Conservation (phyloP, 352 stramenopile species). For the Globisporangium recalcitrans region DNA sequence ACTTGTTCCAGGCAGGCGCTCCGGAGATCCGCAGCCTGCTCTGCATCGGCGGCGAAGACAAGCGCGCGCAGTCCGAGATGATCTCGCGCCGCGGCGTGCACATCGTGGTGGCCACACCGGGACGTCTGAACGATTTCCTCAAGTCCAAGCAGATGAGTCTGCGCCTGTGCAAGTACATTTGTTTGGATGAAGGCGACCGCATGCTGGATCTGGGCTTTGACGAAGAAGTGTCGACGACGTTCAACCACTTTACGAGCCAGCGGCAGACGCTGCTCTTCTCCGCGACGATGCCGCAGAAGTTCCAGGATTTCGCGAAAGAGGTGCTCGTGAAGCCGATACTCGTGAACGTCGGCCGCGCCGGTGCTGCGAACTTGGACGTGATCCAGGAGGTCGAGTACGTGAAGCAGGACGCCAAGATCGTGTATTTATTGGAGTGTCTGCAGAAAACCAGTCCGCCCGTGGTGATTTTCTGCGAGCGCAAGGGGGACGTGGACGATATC, state of each 20-base stretch:
- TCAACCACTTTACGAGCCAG: constrained; percentile 97
- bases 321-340: constrained; percentile 95
- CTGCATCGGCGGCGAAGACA: constrained; percentile 95
- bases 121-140: constrained; percentile 95
- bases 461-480: constrained; percentile 97
- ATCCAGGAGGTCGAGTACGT: constrained; percentile 99
- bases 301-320: constrained; percentile 98
- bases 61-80: constrained; percentile 88
- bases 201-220: constrained; percentile 96
- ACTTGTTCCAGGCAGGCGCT: constrained; percentile 63
- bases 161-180: constrained; percentile 96
- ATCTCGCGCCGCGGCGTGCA: constrained; percentile 90
- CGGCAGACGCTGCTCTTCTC: constrained; percentile 98
- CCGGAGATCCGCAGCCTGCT: constrained; percentile 90
- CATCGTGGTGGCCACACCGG: constrained; percentile 96
- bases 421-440: constrained; percentile 97
- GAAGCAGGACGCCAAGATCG: constrained; percentile 98
- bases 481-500: constrained; percentile 98
- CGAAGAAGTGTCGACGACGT: constrained; percentile 93
- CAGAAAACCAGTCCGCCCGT: constrained; percentile 98
- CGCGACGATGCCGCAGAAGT: constrained; percentile 99
- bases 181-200: constrained; percentile 97
- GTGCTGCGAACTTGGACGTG: constrained; percentile 97
- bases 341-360: constrained; percentile 97
- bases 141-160: constrained; percentile 94